Percentiles rank a stretch among this genome's conserved stretches.
Evolutionary conservation across 495 filamentous ascomycete species (phyloP).

Genomic region (Penicillium longicatenatum): DNA sequence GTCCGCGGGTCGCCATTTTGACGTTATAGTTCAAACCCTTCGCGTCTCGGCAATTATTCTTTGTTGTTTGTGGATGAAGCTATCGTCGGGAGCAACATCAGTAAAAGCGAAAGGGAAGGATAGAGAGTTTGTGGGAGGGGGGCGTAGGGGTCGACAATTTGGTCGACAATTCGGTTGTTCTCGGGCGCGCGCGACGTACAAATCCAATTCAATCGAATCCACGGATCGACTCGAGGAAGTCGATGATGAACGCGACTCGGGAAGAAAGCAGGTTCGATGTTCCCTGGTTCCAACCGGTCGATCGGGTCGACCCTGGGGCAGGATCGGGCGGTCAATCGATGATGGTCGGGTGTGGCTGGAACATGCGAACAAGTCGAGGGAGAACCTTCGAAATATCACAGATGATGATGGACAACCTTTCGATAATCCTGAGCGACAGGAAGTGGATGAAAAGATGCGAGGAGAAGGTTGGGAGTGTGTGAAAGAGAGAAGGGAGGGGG

Average conservation of each 20-base stretch:
- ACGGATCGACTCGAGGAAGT: constrained; percentile 1
- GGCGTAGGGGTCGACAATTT: constrained; percentile 2
- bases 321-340: constrained; percentile 21
- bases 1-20: constrained; percentile 39
- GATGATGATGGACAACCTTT: not conserved
- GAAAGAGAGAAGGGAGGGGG: constrained; percentile 8
- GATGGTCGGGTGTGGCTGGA: constrained; percentile 8
- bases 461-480: not conserved
- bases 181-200: constrained; percentile 17
- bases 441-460: not conserved
- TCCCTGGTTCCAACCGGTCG: constrained; percentile 1
- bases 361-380: not conserved
- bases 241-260: not conserved
- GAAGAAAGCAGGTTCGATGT: not conserved
- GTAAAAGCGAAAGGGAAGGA: not conserved
- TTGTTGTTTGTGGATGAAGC: not conserved
- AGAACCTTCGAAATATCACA: not conserved
- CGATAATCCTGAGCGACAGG: not conserved
- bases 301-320: constrained; percentile 13
- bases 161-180: constrained; percentile 1
- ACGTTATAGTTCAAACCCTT: not conserved
- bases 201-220: constrained; percentile 7
- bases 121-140: not conserved
- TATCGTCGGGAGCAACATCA: not conserved
- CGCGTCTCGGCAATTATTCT: not conserved